Evolutionary conservation across 768 basidiomycete genomes (phyloP).

Genomic region (Panus rudis): DNA sequence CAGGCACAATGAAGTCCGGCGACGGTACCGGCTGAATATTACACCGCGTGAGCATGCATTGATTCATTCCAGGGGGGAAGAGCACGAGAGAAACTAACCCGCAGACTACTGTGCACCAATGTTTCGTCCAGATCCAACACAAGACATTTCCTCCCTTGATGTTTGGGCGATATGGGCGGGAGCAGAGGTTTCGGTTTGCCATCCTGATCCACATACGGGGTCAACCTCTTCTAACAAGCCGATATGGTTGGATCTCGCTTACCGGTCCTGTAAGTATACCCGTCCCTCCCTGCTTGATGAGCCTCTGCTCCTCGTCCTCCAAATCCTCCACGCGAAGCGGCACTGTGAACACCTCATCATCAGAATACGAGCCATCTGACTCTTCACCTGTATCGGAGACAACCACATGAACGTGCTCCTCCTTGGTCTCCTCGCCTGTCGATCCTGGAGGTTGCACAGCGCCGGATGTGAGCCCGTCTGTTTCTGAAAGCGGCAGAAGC

Average conservation of each 20-base stretch:
- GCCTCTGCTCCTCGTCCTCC: slow-evolving; percentile 85
- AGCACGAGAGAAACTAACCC: slow-evolving; percentile 48
- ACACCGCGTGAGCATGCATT: slow-evolving; percentile 31
- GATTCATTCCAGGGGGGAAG: not conserved
- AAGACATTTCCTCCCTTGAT: slow-evolving; percentile 86
- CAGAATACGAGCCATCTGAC: slow-evolving; percentile 54
- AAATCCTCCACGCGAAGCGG: slow-evolving; percentile 42
- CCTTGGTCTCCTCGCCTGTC: slow-evolving; percentile 36
- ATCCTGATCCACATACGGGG: slow-evolving; percentile 57
- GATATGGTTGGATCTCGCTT: slow-evolving; percentile 27
- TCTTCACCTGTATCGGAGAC: slow-evolving; percentile 39
- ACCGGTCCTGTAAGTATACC: slow-evolving; percentile 93
- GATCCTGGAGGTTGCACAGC: slow-evolving; percentile 90
- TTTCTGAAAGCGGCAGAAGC: slow-evolving; percentile 59
- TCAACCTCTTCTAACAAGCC: slow-evolving; percentile 8
- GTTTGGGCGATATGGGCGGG: slow-evolving; percentile 77
- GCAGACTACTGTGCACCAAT: slow-evolving; percentile 93
- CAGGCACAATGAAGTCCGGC: slow-evolving; percentile 94
- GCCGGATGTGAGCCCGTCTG: slow-evolving; percentile 83
- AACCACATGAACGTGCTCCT: slow-evolving; percentile 26
- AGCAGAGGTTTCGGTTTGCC: slow-evolving; percentile 79
- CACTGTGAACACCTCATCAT: slow-evolving; percentile 57
- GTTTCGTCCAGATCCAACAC: slow-evolving; percentile 97
- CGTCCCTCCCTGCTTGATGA: slow-evolving; percentile 84
- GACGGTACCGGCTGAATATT: slow-evolving; percentile 63